phyloP scores from a whole-genome alignment of 176 grass and related monocot genomes.

The Ensete ventricosum region DNA sequence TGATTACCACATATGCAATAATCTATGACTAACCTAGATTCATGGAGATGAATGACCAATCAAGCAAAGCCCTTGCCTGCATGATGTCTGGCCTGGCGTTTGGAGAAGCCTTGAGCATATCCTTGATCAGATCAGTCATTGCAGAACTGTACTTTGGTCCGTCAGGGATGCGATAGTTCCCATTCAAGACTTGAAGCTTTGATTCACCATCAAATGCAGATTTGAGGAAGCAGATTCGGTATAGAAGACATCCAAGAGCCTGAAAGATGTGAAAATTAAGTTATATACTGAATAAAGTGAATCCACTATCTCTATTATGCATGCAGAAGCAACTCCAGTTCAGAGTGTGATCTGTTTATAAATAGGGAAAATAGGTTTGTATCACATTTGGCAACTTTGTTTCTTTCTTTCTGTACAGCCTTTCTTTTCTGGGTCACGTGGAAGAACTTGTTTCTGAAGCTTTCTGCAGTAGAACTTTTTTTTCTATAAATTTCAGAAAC shows the following conservation, averaged over 20 bases:
- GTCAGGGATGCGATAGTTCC: constrained; percentile 75
- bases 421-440: too few relatives aligned
- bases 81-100: constrained; percentile 76
- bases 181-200: constrained; percentile 95
- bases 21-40: constrained; percentile 68
- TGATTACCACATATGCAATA: constrained; percentile 27
- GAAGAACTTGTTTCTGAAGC: not conserved
- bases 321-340: not conserved
- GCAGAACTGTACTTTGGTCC: constrained; percentile 60
- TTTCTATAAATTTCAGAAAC: not conserved
- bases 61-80: constrained; percentile 96
- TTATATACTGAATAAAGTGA: too few relatives aligned
- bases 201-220: constrained; percentile 97
- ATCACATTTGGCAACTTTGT: not conserved
- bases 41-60: constrained; percentile 79
- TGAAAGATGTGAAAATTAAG: constrained; percentile 29
- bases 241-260: constrained; percentile 94
- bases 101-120: constrained; percentile 80
- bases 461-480: not conserved
- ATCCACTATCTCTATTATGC: not conserved
- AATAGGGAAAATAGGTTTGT: not conserved
- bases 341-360: not conserved
- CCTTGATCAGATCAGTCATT: constrained; percentile 64
- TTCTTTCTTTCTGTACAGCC: too few relatives aligned
- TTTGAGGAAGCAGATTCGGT: constrained; percentile 91